Evolutionary conservation across 1,284 basidiomycete species (phyloP), one percentile per base, ranked within the genome.

Genomic region (Leccinum subspadiceum): DNA sequence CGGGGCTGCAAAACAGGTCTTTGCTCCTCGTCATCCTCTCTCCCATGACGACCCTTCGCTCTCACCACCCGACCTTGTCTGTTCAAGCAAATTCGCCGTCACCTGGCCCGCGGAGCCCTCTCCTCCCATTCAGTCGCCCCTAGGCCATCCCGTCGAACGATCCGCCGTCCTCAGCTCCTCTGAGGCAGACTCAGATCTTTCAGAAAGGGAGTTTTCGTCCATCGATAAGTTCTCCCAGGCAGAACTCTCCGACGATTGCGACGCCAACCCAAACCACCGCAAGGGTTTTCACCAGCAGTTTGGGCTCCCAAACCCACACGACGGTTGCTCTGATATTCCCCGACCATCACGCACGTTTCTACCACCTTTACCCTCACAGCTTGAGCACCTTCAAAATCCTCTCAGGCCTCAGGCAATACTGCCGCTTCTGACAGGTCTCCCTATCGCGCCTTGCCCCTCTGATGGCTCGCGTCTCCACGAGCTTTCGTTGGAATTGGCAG

Each of bases 401-500:
- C 79, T 80, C 65, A 79, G 84, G 59, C 54, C 65, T 2, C 72
- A 44, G 7, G 33, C 58, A 20, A 53, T 55, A 41, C 41, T 31
- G 22, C 58, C 57, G 24, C 59, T 52, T 41, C 37, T 57, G 49
- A 53, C 46, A 22, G 24, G 22, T n/a, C 22, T 48, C 39, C 39
- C 68, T 26, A 29, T 41, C n/a, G 15, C 53, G 44, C 54, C 56
- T 24, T 31, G 17, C 50, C 20, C 59, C n/a, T 41, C 72, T 4
- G 73, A 78, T 17, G 74, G 77, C 54, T 71, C 77, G 17, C 80
- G 78, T 61, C 79, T 88, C 64, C 80, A 81, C 50, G 88, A 90
- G 60, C 76, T 91, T 57, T 89, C 89, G 1, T 75, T 89, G 39
- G 94, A 96, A 74, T 81, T 96, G 7, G 93, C 93, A 7, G 93